Base-by-base conservation (phyloP, 495 filamentous ascomycete genomes). In the Talaromyces borbonicus region DNA sequence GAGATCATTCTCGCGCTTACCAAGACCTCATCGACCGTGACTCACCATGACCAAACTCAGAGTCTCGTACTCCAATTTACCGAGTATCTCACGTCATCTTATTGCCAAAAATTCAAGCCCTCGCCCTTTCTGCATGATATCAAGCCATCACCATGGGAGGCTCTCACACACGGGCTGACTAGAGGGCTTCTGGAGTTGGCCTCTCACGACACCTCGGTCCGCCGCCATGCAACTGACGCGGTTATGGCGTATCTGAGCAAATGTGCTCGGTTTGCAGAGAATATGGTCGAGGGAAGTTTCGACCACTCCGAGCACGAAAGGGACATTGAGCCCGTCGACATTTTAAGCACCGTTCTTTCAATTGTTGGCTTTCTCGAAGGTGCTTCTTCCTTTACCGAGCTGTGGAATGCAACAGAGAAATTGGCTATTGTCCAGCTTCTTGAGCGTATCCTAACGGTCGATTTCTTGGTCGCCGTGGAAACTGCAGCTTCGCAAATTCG, bases 1-100 rank as follows among this genome's bases (percentile, higher is more conserved):
- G 89, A 97, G 59, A 81, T 90, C 30, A 71, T 97, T 20, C 65
- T 97, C 15, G 87, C 90, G 24, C 73, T 98, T 18, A 94, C 90
- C 63, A 87, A 85, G 63, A 85, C 92, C 20, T 85, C 88, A 7
- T 80, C 86, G 14, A 67, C 78, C 12, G 65, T 96, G 11, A 69
- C 78, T 14, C 74, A 73, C 41, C 54, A 67, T 5, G 77, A 86
- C 44, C 82, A 79, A 59, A 87, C 89, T 31, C 74, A 83, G 53
- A 81, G 76, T 56, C 73, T 97, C 26, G 72, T 79, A 14, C 62
- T 67, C 3, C 88, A 90, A 55, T 64, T 98, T 26, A 74, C 80
- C 9, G 83, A 79, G 7, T 96, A 96, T 62, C 69, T 96, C 26
- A 75, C 84, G 45, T 87, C 95, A 56, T 81, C 85, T 9, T 83